A percentile compares a stretch with the other conserved stretches of the same genome.
phyloP scores from a whole-genome alignment of 306 rosid genomes.

The peach (Prunus persica) region DNA sequence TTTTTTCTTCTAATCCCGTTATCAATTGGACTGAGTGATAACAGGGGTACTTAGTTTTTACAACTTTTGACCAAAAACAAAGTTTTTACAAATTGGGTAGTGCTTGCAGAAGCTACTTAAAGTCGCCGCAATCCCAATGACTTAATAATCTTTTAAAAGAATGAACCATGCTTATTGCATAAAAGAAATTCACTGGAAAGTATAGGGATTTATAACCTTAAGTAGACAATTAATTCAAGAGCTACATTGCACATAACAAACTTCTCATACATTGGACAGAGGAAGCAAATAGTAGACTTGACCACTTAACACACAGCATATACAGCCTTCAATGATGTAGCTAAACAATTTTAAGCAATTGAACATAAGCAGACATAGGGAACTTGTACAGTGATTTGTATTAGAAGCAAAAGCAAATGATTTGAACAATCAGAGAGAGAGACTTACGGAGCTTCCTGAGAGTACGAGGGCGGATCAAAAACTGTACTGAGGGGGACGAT shows the following conservation, averaged over 20 bases:
- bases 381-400: background rate
- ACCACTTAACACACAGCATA: background rate
- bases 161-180: background rate
- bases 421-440: background rate
- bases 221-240: background rate
- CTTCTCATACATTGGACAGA: background rate
- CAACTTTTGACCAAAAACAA: background rate
- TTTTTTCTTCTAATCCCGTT: background rate
- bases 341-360: background rate
- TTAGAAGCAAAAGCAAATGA: background rate
- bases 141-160: too few species aligned
- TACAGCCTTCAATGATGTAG: background rate
- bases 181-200: background rate
- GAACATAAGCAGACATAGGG: background rate
- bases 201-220: background rate
- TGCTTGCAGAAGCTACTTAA: background rate
- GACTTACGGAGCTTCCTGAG: constrained; percentile 71
- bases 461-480: constrained; percentile 39
- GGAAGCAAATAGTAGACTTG: background rate
- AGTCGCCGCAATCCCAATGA: too few species aligned
- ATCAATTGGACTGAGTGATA: background rate
- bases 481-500: constrained; percentile 47
- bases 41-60: background rate
- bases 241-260: background rate
- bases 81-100: background rate